These are phyloP conservation scores for Verticillium klebahnii DNA, from an alignment of 2,329 filamentous ascomycete species.

Conservation along the genomic window DNA sequence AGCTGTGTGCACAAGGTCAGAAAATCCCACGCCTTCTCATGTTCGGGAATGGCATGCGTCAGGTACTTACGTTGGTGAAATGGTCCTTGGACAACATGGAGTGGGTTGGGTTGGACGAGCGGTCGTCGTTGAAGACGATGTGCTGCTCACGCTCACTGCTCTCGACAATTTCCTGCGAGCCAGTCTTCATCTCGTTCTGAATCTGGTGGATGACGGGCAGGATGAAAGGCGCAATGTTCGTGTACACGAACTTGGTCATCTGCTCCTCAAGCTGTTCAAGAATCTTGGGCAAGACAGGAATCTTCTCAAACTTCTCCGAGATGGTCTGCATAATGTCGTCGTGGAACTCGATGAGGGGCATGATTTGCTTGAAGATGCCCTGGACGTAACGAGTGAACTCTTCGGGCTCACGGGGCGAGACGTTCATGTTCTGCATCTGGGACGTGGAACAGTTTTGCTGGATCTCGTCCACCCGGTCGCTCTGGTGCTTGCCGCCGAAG, in stretches of 20 bases:
- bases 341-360: conserved; percentile 87
- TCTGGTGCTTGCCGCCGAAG: conserved; percentile 71
- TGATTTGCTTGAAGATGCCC: conserved; percentile 71
- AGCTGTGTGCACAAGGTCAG: conserved; percentile 34
- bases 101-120: conserved; percentile 78
- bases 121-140: conserved; percentile 78
- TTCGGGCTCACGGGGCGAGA: conserved; percentile 77
- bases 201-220: conserved; percentile 82
- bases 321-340: conserved; percentile 82
- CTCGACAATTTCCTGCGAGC: conserved; percentile 81
- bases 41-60: not conserved
- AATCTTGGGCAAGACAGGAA: conserved; percentile 78
- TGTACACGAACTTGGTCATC: conserved; percentile 85
- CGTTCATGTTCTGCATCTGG: conserved; percentile 68
- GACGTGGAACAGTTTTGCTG: conserved; percentile 70
- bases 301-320: conserved; percentile 72
- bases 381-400: conserved; percentile 76
- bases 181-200: conserved; percentile 80
- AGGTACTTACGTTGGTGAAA: conserved; percentile 67
- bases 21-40: not conserved
- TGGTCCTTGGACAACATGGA: conserved; percentile 96
- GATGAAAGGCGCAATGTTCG: conserved; percentile 83
- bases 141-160: conserved; percentile 80
- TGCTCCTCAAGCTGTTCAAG: conserved; percentile 85
- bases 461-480: conserved; percentile 72